These are phyloP conservation scores for Candida xyloterini DNA, from an alignment of 805 yeast genomes.

Conservation along the genomic window DNA sequence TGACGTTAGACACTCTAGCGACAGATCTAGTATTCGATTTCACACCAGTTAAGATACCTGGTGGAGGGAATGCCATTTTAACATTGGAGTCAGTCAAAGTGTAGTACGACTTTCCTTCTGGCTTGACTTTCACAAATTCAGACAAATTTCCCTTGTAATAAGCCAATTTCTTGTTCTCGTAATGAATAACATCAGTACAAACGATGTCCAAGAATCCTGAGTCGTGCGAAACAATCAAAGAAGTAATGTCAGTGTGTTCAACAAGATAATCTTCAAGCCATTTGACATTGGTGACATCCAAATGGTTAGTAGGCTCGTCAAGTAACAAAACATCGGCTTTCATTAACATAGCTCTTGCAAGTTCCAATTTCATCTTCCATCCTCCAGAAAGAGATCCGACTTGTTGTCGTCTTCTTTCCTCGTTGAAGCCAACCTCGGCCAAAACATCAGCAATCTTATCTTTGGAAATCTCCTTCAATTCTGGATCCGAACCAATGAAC, in stretches of 20 bases:
- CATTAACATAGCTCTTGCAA: slow-evolving; percentile 98
- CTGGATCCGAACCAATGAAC: slow-evolving; percentile 88
- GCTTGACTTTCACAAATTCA: slow-evolving; percentile 85
- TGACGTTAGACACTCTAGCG: slow-evolving; percentile 65
- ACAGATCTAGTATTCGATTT: slow-evolving; percentile 93
- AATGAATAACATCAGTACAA: slow-evolving; percentile 95
- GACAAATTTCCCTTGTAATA: slow-evolving; percentile 96
- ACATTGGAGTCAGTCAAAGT: slow-evolving; percentile 90
- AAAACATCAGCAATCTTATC: slow-evolving; percentile 76
- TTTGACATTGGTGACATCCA: slow-evolving; percentile 89
- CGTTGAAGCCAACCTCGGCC: slow-evolving; percentile 85
- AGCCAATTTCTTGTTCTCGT: slow-evolving; percentile 90
- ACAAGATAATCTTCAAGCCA: slow-evolving; percentile 91
- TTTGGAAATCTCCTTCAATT: slow-evolving; percentile 57
- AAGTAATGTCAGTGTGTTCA: slow-evolving; percentile 82
- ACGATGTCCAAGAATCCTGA: slow-evolving; percentile 94
- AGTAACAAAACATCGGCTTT: slow-evolving; percentile 90
- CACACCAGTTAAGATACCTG: slow-evolving; percentile 96
- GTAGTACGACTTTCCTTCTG: slow-evolving; percentile 95
- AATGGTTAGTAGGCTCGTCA: slow-evolving; percentile 98
- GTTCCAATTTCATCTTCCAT: slow-evolving; percentile 98
- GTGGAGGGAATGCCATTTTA: slow-evolving; percentile 98
- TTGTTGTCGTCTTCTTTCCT: slow-evolving; percentile 81
- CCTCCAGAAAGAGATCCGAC: slow-evolving; percentile 98
- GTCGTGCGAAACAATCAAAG: slow-evolving; percentile 95